Evolutionary conservation across 1,284 basidiomycete genomes (phyloP).

Genomic region (Tylopilus sp.): DNA sequence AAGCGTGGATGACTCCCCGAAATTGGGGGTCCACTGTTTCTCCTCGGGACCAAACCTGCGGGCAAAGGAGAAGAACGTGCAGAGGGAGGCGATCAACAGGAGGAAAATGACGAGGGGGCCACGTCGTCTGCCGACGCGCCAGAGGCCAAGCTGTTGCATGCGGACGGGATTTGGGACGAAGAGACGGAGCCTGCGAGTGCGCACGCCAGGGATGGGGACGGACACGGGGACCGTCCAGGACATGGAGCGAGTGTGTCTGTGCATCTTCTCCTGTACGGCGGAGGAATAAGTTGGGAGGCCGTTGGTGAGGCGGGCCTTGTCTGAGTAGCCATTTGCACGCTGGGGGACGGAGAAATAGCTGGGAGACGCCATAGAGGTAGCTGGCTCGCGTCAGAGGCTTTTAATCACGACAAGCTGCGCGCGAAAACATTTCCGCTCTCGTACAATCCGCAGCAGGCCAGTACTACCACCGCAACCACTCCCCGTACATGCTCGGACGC

Average conservation of each 20-base stretch:
- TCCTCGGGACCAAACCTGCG: constrained; percentile 53
- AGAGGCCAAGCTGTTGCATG: constrained; percentile 54
- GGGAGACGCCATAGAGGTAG: constrained; percentile 42
- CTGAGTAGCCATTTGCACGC: constrained; percentile 44
- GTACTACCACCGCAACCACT: constrained; percentile 53
- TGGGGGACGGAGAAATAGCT: constrained; percentile 44
- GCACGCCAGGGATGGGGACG: constrained; percentile 57
- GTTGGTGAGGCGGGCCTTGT: constrained; percentile 43
- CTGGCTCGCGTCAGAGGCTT: constrained; percentile 13
- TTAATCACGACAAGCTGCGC: constrained; percentile 14
- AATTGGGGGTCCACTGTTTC: constrained; percentile 68
- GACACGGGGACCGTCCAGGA: constrained; percentile 60
- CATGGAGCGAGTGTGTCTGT: constrained; percentile 43
- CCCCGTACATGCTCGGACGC: constrained; percentile 74
- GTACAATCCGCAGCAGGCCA: constrained; percentile 22
- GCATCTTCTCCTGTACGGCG: constrained; percentile 66
- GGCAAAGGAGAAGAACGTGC: constrained; percentile 56
- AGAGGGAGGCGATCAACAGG: constrained; percentile 45
- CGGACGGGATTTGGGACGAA: constrained; percentile 63
- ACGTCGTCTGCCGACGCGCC: constrained; percentile 55
- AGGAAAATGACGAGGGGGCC: constrained; percentile 50
- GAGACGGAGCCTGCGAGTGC: constrained; percentile 47
- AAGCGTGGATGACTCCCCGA: constrained; percentile 69
- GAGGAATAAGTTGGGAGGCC: constrained; percentile 58
- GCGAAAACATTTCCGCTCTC: constrained; percentile 28